phyloP scores from a whole-genome alignment of 2,329 filamentous ascomycete genomes.

The Xylariaceae sp. region DNA sequence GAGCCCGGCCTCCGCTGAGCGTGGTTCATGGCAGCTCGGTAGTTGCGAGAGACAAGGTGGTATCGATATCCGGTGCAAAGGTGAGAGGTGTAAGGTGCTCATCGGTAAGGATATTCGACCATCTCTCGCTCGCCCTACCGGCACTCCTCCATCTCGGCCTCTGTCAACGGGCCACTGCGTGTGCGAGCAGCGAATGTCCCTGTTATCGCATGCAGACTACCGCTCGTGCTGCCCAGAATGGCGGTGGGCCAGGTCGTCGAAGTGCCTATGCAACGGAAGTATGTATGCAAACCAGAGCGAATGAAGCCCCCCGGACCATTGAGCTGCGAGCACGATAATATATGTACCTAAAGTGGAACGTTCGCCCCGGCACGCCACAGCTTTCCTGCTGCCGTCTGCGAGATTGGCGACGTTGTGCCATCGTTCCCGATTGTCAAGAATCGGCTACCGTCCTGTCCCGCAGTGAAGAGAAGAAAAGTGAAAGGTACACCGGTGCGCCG shows the following conservation, averaged over 20 bases:
- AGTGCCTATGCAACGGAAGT: not conserved
- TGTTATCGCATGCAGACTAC: not conserved
- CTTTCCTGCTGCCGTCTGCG: slow-evolving; percentile 22
- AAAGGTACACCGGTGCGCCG: not conserved
- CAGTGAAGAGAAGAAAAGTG: not conserved
- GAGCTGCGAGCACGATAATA: not conserved
- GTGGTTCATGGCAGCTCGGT: too few species aligned
- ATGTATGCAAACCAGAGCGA: not conserved
- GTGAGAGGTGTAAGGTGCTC: not conserved
- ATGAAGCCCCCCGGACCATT: not conserved
- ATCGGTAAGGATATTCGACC: not conserved
- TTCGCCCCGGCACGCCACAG: not conserved
- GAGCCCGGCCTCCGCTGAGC: too few species aligned
- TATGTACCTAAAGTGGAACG: not conserved
- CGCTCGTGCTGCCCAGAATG: not conserved
- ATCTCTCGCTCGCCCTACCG: not conserved
- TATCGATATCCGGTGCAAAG: not conserved
- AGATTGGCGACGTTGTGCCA: slow-evolving; percentile 31
- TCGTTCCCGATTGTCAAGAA: slow-evolving; percentile 7
- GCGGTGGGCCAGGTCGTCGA: not conserved
- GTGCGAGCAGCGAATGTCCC: not conserved
- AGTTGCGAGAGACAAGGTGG: not conserved
- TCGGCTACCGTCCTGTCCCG: slow-evolving; percentile 1
- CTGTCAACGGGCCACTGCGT: not conserved
- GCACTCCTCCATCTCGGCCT: not conserved